Evolutionary conservation across 2,329 filamentous ascomycete species (phyloP).

Genomic region (Coniochaeta prunicola): DNA sequence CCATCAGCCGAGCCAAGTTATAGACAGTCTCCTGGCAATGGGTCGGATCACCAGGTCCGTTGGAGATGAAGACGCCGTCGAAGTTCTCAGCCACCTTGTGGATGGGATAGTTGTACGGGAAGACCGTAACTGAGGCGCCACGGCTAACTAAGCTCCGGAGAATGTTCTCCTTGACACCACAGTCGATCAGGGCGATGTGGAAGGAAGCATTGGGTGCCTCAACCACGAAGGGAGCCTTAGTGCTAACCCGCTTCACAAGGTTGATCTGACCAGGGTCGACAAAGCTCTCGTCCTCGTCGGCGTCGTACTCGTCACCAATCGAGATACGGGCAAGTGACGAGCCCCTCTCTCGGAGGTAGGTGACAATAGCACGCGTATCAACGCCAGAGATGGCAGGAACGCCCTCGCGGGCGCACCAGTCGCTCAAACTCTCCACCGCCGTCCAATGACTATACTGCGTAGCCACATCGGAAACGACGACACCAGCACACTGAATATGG

Average conservation of each 20-base stretch:
- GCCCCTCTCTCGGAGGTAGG: slow-evolving; percentile 89
- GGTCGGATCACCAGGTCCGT: slow-evolving; percentile 95
- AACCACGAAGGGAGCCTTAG: slow-evolving; percentile 95
- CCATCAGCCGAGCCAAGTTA: slow-evolving; percentile 85
- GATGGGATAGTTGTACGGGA: slow-evolving; percentile 95
- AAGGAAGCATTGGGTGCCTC: slow-evolving; percentile 74
- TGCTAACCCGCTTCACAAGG: slow-evolving; percentile 91
- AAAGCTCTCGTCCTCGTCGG: slow-evolving; percentile 94
- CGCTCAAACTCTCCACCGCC: slow-evolving; percentile 82
- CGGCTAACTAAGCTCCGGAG: slow-evolving; percentile 88
- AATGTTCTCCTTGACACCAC: slow-evolving; percentile 99
- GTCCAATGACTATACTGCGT: slow-evolving; percentile 98
- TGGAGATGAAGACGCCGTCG: slow-evolving; percentile 98
- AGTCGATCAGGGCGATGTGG: slow-evolving; percentile 93
- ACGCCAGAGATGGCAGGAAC: slow-evolving; percentile 95
- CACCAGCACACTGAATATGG: slow-evolving; percentile 91
- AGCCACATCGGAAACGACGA: slow-evolving; percentile 92
- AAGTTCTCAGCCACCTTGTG: slow-evolving; percentile 98
- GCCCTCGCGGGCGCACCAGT: slow-evolving; percentile 95
- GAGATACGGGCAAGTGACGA: slow-evolving; percentile 93
- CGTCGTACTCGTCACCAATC: slow-evolving; percentile 95
- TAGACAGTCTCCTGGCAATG: slow-evolving; percentile 94
- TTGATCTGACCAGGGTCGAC: slow-evolving; percentile 95
- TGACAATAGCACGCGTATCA: slow-evolving; percentile 94
- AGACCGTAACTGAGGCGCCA: slow-evolving; percentile 85